Percentiles rank a stretch among this genome's conserved stretches.
These are phyloP conservation scores for Phialemonium atrogriseum DNA, from an alignment of 2,329 filamentous ascomycete species.

Conservation along the genomic window DNA sequence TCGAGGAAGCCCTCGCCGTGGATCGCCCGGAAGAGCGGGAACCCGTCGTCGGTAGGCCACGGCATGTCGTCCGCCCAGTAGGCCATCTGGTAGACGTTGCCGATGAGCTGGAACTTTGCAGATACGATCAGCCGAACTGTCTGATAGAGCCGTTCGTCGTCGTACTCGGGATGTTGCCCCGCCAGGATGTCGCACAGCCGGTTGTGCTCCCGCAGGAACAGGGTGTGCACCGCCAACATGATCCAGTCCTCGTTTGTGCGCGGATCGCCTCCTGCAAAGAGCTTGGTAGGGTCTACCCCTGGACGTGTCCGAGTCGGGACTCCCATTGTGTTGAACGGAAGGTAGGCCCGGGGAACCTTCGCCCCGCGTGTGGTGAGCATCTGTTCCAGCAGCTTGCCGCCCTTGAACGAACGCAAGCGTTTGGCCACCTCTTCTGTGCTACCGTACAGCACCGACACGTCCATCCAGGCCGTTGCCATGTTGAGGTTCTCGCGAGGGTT, in stretches of 20 bases:
- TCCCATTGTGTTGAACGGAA: constrained; percentile 8
- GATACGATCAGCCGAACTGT: constrained; percentile 9
- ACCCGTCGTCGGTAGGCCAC: constrained; percentile 10
- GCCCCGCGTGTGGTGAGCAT: constrained; percentile 2
- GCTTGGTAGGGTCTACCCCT: constrained; percentile 3
- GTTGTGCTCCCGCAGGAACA: constrained; percentile 11
- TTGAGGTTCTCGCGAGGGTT: constrained; percentile 11
- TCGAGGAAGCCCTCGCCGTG: constrained; percentile 7
- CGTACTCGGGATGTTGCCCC: constrained; percentile 4
- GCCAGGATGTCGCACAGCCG: constrained; percentile 9
- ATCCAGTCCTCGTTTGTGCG: constrained; percentile 12
- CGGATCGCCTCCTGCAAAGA: constrained; percentile 11
- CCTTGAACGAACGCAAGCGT: constrained; percentile 6
- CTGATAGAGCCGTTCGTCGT: constrained; percentile 11
- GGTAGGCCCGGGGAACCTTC: constrained; percentile 2
- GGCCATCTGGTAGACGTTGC: constrained; percentile 12
- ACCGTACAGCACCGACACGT: constrained; percentile 10
- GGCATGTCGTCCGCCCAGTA: constrained; percentile 11
- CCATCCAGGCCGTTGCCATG: constrained; percentile 9
- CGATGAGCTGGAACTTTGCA: constrained; percentile 10
- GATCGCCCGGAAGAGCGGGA: constrained; percentile 9
- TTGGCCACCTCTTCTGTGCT: constrained; percentile 7
- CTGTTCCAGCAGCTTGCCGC: constrained; percentile 8
- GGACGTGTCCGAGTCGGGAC: constrained; percentile 6
- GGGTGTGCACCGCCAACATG: constrained; percentile 9